These are phyloP conservation scores for Fusarium bactridioides DNA, from an alignment of 2,329 filamentous ascomycete species.

Conservation along the genomic window DNA sequence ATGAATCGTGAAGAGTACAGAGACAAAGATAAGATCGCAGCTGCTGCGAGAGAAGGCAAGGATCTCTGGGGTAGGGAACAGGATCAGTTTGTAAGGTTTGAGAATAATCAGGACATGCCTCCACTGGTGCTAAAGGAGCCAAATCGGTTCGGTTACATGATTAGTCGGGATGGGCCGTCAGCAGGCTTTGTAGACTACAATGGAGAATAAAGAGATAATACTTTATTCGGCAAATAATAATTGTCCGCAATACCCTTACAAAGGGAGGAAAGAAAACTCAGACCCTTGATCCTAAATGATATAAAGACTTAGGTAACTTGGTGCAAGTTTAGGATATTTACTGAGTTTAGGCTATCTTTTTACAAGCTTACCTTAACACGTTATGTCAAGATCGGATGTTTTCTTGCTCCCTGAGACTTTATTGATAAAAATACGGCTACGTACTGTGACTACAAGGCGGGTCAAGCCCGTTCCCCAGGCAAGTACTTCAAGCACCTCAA, in stretches of 20 bases:
- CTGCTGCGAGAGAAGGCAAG: conserved; percentile 58
- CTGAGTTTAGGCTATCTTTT: too few species aligned
- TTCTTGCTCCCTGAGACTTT: too few species aligned
- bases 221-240: too few species aligned
- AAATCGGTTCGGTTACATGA: conserved; percentile 54
- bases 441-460: neutral
- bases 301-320: too few species aligned
- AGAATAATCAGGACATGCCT: conserved; percentile 62
- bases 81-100: conserved; percentile 57
- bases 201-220: neutral
- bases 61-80: conserved; percentile 63
- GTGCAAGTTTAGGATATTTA: too few species aligned
- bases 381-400: too few species aligned
- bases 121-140: conserved; percentile 51
- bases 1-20: conserved; percentile 60
- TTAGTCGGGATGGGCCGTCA: conserved; percentile 53
- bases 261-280: too few species aligned
- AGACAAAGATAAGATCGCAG: conserved; percentile 58
- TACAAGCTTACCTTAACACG: too few species aligned
- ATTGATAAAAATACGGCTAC: neutral
- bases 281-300: too few species aligned
- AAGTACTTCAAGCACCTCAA: neutral
- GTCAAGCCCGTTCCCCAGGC: neutral
- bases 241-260: too few species aligned
- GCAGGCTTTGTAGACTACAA: conserved; percentile 59